Evolutionary conservation across 208 protist species (phyloP).

Genomic region (Porcisia deanei): DNA sequence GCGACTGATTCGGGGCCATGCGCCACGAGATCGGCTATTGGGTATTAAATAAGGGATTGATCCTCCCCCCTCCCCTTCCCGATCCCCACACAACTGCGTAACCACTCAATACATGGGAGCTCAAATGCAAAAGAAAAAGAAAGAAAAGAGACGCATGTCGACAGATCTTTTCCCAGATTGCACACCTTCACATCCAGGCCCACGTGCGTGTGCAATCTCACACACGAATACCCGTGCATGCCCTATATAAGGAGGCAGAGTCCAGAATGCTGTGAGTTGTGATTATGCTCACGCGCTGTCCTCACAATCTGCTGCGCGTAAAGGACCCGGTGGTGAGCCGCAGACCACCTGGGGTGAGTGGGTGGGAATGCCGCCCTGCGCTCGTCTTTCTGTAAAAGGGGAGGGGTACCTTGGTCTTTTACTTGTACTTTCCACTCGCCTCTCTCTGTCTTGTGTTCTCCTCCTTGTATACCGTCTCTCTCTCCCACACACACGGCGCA

Average conservation of each 20-base stretch:
- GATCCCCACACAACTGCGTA: not conserved
- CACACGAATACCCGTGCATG: not conserved
- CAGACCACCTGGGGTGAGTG: not conserved
- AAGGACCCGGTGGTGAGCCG: not conserved
- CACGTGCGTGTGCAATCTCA: too few relatives aligned
- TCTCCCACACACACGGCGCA: not conserved
- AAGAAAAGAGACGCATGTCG: not conserved
- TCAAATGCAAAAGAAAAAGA: not conserved
- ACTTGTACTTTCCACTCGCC: not conserved
- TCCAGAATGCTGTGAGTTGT: not conserved
- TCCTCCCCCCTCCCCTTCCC: not conserved
- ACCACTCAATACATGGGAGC: not conserved
- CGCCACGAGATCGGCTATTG: slow-evolving; percentile 41
- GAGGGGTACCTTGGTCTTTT: not conserved
- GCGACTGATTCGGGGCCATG: slow-evolving; percentile 64
- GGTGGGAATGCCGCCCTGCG: not conserved
- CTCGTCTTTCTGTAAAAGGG: not conserved
- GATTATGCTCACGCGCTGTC: not conserved
- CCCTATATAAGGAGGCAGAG: not conserved
- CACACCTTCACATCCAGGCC: not conserved
- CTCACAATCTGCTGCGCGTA: not conserved
- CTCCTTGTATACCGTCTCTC: not conserved
- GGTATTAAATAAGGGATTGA: slow-evolving; percentile 16
- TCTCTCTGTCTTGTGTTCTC: not conserved
- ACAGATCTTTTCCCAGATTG: not conserved